phyloP scores from a whole-genome alignment of 495 filamentous ascomycete genomes.

The Xylaria grammica region DNA sequence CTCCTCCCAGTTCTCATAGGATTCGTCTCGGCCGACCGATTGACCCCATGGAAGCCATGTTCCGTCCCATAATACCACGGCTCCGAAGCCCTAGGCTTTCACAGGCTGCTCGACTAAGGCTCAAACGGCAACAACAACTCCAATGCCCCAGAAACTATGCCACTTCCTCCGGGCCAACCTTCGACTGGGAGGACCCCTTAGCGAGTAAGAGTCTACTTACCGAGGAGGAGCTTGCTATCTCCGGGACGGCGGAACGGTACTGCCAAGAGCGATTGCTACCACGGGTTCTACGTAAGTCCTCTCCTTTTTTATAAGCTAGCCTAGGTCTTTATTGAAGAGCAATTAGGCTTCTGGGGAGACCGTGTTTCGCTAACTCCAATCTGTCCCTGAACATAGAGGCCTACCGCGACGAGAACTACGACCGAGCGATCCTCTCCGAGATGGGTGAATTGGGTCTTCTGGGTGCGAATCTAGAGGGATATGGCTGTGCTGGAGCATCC shows the following conservation, averaged over 20 bases:
- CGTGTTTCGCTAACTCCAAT: slow-evolving; percentile 18
- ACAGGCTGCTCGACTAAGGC: slow-evolving; percentile 9
- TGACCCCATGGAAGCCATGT: too few species aligned
- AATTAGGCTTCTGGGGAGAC: neutral
- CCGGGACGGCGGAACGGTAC: slow-evolving; percentile 87
- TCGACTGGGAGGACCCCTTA: slow-evolving; percentile 94
- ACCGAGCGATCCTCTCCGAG: slow-evolving; percentile 84
- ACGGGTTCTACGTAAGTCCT: slow-evolving; percentile 78
- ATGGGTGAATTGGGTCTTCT: slow-evolving; percentile 96
- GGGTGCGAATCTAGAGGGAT: slow-evolving; percentile 89
- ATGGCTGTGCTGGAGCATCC: slow-evolving; percentile 92
- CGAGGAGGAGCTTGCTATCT: slow-evolving; percentile 87
- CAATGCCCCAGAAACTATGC: slow-evolving; percentile 40
- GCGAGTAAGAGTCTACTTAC: slow-evolving; percentile 73
- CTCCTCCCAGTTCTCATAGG: neutral
- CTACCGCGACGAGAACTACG: slow-evolving; percentile 92
- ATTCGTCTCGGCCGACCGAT: too few species aligned
- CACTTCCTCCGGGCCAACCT: slow-evolving; percentile 47
- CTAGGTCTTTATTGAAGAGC: neutral
- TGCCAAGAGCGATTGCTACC: slow-evolving; percentile 89
- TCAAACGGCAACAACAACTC: slow-evolving; percentile 7
- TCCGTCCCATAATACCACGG: slow-evolving; percentile 31
- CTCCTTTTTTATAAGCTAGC: neutral
- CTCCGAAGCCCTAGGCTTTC: slow-evolving; percentile 7
- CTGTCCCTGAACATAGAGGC: slow-evolving; percentile 66